Base-by-base conservation (phyloP, 2,329 filamentous ascomycete genomes). In the Cladosporium sp. region DNA sequence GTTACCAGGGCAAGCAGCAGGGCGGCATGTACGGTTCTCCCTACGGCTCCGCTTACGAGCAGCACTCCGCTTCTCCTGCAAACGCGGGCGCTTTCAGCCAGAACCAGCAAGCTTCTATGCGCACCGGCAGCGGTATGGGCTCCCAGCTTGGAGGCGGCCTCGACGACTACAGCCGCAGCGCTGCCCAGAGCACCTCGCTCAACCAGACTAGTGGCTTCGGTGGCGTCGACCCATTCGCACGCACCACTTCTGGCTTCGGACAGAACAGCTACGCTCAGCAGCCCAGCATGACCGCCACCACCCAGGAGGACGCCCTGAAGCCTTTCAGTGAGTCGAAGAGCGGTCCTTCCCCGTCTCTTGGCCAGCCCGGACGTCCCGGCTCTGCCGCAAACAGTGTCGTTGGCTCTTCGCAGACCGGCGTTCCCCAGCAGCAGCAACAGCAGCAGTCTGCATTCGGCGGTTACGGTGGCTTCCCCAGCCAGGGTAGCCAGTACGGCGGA, bases 51-150 rank as follows among this genome's bases (percentile, higher is more conserved):
- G 85, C 86, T 10, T 88, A 87, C 71, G 88, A 90, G 54, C 81
- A 83, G 70, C 86, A 90, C 74, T 85, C 86, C 1, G 86, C 87
- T 18, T 88, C 88, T 26, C 87, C 88, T 12, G 87, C 86, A 38
- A 88, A 87, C 68, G 82, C 83, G 26, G 83, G 81, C 58, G 82
- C 81, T 21, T 86, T 86, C 68, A 80, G 80, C 36, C 78, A 79
- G 51, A 77, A 80, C 58, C 73, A 76, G 65, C 70, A 67, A 49
- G 67, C 67, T 36, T 79, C 80, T 18, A 76, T 82, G 71, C 80
- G 82, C 64, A 81, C 80, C 64, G 79, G 82, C 36, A 82, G 83
- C 64, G 74, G 74, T 32, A 74, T 76, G 73, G 70, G 70, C 28
- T 71, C 73, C 26, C 71, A 72, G 36, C 67, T 75, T 36, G 79